phyloP scores from a whole-genome alignment of 1,284 basidiomycete genomes.

The Rhizoctonia solani region DNA sequence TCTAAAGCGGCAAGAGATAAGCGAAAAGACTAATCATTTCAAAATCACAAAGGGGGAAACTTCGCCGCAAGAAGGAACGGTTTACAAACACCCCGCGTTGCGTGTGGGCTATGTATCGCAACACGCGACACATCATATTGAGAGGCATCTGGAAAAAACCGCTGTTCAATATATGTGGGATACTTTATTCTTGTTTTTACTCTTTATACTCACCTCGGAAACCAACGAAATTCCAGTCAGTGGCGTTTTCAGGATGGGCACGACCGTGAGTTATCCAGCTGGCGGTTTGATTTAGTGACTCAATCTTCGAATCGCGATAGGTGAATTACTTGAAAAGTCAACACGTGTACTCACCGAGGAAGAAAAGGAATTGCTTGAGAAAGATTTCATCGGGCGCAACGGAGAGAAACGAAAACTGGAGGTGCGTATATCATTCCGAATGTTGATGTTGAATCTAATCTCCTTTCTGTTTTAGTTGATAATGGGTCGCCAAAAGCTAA shows the following conservation, averaged over 20 bases:
- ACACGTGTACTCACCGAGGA: constrained; percentile 90
- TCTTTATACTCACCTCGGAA: constrained; percentile 38
- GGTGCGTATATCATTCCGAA: constrained; percentile 51
- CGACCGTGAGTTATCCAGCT: constrained; percentile 70
- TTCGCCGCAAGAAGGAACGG: constrained; percentile 87
- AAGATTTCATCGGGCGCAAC: constrained; percentile 89
- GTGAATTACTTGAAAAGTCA: constrained; percentile 88
- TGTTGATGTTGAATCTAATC: constrained; percentile 27
- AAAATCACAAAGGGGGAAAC: constrained; percentile 77
- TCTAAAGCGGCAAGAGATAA: constrained; percentile 8
- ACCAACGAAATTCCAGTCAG: constrained; percentile 52
- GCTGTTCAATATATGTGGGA: constrained; percentile 84
- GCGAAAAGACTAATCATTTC: constrained; percentile 16
- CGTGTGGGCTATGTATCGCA: constrained; percentile 98
- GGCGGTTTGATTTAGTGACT: constrained; percentile 15
- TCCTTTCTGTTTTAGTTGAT: constrained; percentile 59
- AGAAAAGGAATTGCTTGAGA: constrained; percentile 81
- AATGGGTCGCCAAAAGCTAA: constrained; percentile 97
- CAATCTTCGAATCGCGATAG: no score
- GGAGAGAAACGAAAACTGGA: constrained; percentile 91
- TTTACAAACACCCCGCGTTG: constrained; percentile 95
- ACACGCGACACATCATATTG: constrained; percentile 96
- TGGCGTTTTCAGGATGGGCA: constrained; percentile 99
- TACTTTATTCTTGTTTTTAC: background rate
- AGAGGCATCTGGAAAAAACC: constrained; percentile 92